phyloP scores from a whole-genome alignment of 345 rosid species.

The Mallotus nudiflorus region DNA sequence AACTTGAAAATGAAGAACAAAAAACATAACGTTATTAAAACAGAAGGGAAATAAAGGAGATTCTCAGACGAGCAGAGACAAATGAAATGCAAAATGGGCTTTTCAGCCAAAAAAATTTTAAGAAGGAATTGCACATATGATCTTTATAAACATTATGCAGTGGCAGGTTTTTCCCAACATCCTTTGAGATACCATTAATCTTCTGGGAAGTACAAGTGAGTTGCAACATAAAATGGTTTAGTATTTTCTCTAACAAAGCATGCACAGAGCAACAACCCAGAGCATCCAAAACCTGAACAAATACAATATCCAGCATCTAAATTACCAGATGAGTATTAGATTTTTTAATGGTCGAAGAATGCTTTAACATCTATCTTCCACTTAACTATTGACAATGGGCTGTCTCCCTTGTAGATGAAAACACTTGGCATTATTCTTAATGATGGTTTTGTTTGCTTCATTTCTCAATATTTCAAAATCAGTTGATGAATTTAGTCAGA shows the following conservation, averaged over 20 bases:
- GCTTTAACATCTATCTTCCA: no score
- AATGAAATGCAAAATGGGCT: not conserved
- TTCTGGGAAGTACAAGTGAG: not conserved
- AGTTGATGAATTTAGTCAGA: no score
- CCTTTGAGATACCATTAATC: not conserved
- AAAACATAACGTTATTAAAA: not conserved
- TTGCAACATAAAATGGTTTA: not conserved
- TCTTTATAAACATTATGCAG: not conserved
- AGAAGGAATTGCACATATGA: not conserved
- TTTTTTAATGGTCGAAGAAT: no score
- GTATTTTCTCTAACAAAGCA: not conserved
- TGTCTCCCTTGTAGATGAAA: not conserved
- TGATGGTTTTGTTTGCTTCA: no score
- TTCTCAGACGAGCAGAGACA: not conserved
- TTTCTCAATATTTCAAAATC: no score
- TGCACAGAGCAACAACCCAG: not conserved
- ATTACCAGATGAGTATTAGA: no score
- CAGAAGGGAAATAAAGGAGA: not conserved
- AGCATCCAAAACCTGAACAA: not conserved
- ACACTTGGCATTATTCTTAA: not conserved
- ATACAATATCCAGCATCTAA: no score
- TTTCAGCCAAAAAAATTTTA: not conserved
- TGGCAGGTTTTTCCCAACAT: not conserved
- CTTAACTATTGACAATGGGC: no score
- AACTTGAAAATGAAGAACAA: slow-evolving; percentile 5